Evolutionary conservation across 306 rosid species (phyloP).

Genomic region (Astragalus membranaceus): DNA sequence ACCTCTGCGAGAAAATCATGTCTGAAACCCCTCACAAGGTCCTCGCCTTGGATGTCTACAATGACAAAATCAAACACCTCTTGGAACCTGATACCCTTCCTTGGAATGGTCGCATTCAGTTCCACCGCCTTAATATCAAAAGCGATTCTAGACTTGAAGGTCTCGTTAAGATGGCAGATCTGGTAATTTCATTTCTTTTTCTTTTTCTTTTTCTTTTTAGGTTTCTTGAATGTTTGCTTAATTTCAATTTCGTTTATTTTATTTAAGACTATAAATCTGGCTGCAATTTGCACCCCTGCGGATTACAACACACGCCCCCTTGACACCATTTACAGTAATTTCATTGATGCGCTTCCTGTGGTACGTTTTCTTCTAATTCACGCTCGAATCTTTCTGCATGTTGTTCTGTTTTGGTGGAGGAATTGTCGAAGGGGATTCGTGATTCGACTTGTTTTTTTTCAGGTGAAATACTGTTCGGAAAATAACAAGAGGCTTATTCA

Average conservation of each 20-base stretch:
- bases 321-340: constrained; percentile 94
- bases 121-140: constrained; percentile 95
- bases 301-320: constrained; percentile 96
- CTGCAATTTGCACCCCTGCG: constrained; percentile 98
- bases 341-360: constrained; percentile 99
- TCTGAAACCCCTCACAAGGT: constrained; percentile 75
- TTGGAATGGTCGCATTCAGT: constrained; percentile 77
- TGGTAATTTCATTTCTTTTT: constrained; percentile 29
- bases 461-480: constrained; percentile 95
- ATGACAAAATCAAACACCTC: constrained; percentile 88
- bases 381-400: neutral
- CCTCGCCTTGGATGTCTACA: constrained; percentile 81
- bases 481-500: constrained; percentile 88
- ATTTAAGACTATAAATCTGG: constrained; percentile 77
- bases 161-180: constrained; percentile 94
- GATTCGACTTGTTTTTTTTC: neutral
- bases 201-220: neutral
- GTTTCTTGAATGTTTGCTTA: neutral
- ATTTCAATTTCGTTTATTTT: neutral
- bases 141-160: constrained; percentile 90
- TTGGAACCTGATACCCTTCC: constrained; percentile 65
- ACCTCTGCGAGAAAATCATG: constrained; percentile 91
- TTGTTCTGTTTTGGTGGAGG: neutral
- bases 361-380: constrained; percentile 32
- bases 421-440: too few relatives aligned